These are phyloP conservation scores for Piper betle DNA, from an alignment of 164 flowering plant genomes.

Conservation along the genomic window DNA sequence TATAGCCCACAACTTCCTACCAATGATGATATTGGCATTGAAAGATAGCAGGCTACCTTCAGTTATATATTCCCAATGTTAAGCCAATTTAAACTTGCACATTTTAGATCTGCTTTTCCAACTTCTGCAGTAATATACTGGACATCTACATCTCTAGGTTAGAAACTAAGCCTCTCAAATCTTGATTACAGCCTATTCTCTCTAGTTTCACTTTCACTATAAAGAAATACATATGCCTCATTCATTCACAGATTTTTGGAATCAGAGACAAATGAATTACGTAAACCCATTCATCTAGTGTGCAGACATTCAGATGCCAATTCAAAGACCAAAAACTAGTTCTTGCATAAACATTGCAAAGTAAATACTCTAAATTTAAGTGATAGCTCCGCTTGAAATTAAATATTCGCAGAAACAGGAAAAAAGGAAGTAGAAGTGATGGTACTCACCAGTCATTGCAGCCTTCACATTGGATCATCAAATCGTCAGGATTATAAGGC, in stretches of 20 bases:
- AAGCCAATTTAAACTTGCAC: not conserved
- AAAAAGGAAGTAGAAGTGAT: not conserved
- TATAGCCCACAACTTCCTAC: too few species aligned
- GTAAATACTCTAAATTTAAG: not conserved
- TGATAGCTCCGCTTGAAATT: not conserved
- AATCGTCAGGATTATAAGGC: constrained; percentile 18
- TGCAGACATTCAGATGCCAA: not conserved
- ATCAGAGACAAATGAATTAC: not conserved
- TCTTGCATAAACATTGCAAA: not conserved
- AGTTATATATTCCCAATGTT: not conserved
- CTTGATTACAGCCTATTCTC: too few species aligned
- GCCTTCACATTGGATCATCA: constrained; percentile 16
- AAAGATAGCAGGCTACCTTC: too few species aligned
- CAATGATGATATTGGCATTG: not conserved
- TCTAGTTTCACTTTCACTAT: too few species aligned
- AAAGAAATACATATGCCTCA: not conserved
- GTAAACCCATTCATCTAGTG: not conserved
- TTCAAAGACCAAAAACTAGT: not conserved
- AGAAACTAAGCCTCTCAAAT: not conserved
- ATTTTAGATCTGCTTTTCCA: too few species aligned
- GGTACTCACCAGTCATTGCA: constrained; percentile 15
- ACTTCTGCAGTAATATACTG: not conserved
- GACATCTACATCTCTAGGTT: too few species aligned
- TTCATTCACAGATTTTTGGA: not conserved
- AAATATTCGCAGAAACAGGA: not conserved